Base-by-base conservation (phyloP, 2,329 filamentous ascomycete species). In the Xylaria sp. region DNA sequence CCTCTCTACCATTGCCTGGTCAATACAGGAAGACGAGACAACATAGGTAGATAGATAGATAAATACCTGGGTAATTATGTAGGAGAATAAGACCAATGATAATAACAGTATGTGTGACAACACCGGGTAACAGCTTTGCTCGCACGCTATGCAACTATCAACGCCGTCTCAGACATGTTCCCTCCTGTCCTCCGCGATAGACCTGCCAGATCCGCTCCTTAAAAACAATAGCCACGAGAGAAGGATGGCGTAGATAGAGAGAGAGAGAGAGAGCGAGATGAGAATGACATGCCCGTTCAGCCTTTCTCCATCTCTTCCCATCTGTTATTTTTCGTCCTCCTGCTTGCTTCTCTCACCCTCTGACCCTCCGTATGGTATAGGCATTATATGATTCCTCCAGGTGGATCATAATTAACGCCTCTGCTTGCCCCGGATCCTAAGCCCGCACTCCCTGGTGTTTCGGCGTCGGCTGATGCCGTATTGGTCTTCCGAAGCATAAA, bases 401-500 rank as follows among this genome's bases (percentile, higher is more conserved):
- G 87, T 20, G 87, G 87, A 73, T 89, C 87, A 74, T 89, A 89
- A 28, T 81, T 81, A 12, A 80, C 80, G 18, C 86, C 84, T 63
- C 85, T 81, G 1, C 80, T 77, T 7, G 74, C 73, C 12, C 83
- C 82, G 28, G 80, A 81, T 37, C 81, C 82, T 32, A 89, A 78
- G 12, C 87, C 87, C 7, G 86, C 87, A 71, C 86, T 88, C 18
- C 87, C 86, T 10, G 86, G 86, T 0, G 83, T 81, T 54, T 86
- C 85, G 18, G 73, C 77, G 60, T 89, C 87, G 28, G 82, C 82
- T 61, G 82, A 82, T 10, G 86, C 85, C 48, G 84, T 85, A 57
- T 87, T 88, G 41, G 87, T 90, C 80, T 90, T 90, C 66, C 96
- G 86, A 66, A 99, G 84, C 96, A 99, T 99, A 78, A 99, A 99